These are phyloP conservation scores for Ogataea methylovora DNA, from an alignment of 805 yeast species.

Conservation along the genomic window DNA sequence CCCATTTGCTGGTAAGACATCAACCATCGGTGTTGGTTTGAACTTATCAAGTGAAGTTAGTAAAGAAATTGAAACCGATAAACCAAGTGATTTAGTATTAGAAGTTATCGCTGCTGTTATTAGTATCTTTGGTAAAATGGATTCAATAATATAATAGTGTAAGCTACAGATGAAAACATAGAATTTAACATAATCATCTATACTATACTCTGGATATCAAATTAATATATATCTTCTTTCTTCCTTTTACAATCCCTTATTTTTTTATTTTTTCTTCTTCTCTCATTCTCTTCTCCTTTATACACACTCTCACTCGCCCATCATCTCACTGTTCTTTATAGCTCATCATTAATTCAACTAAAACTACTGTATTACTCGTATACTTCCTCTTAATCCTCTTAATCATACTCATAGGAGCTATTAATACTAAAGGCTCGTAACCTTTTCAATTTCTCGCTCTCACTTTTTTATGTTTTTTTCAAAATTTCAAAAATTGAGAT, in stretches of 20 bases:
- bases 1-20: conserved; percentile 59
- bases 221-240: neutral
- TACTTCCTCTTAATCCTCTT: no score
- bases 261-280: neutral
- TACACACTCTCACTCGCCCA: neutral
- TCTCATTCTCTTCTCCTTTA: neutral
- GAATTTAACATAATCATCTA: no score
- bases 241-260: conserved; percentile 7
- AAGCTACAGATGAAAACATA: no score
- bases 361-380: no score
- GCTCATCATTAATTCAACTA: no score
- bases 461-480: no score
- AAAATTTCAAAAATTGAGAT: no score
- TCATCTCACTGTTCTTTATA: neutral
- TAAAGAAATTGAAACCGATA: conserved; percentile 43
- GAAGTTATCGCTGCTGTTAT: conserved; percentile 93
- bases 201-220: no score
- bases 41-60: conserved; percentile 49
- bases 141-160: conserved; percentile 69
- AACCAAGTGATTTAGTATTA: conserved; percentile 54
- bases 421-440: no score
- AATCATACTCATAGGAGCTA: no score
- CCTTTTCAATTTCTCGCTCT: no score
- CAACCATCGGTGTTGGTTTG: conserved; percentile 63
- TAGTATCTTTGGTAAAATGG: conserved; percentile 87